These are phyloP conservation scores for Neodidymelliopsis sp. DNA, from an alignment of 2,329 filamentous ascomycete species.

Conservation along the genomic window DNA sequence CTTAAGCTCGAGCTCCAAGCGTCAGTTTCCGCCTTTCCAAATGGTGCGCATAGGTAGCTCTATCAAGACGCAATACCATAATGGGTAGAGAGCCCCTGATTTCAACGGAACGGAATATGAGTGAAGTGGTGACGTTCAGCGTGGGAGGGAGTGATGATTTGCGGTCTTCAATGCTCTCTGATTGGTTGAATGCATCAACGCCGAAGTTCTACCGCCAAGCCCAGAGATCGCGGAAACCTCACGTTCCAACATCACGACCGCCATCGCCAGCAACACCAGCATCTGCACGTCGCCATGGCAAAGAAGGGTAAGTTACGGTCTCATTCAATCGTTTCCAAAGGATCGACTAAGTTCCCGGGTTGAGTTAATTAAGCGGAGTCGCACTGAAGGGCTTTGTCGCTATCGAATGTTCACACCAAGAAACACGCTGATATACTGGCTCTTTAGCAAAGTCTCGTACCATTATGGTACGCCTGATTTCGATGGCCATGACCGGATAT, in stretches of 20 bases:
- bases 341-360: not conserved
- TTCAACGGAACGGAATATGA: no score
- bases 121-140: no score
- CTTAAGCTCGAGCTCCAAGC: no score
- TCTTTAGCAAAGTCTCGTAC: slow-evolving; percentile 83
- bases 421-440: slow-evolving; percentile 25
- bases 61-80: no score
- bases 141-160: no score
- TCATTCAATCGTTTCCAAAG: no score
- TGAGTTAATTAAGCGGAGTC: not conserved
- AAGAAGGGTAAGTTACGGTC: slow-evolving; percentile 42
- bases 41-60: no score
- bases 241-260: slow-evolving; percentile 16
- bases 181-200: slow-evolving; percentile 23
- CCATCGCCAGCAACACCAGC: slow-evolving; percentile 22
- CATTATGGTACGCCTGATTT: slow-evolving; percentile 90
- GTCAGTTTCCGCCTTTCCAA: no score
- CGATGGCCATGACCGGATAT: slow-evolving; percentile 98
- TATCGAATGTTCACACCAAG: not conserved
- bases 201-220: slow-evolving; percentile 31
- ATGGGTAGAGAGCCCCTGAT: no score
- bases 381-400: not conserved
- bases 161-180: slow-evolving; percentile 20
- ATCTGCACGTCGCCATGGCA: slow-evolving; percentile 37
- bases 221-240: slow-evolving; percentile 32